Evolutionary conservation across 148 eudicot species (phyloP), one percentile per base, ranked within the genome.

Genomic region (Mesembryanthemum crystallinum): DNA sequence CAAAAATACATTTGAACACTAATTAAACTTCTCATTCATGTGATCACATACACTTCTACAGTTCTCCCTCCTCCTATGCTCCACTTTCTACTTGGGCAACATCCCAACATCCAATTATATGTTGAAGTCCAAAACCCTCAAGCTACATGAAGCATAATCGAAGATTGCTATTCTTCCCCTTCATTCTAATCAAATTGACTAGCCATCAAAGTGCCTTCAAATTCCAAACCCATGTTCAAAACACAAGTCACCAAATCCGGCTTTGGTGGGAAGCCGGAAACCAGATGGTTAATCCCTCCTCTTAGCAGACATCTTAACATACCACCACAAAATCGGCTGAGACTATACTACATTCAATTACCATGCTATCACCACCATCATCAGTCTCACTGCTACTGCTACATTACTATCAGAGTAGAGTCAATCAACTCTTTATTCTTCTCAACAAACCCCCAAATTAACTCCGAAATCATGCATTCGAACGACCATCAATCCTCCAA

Each of bases 381-480:
- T 27, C 33, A 59, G 0, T 14, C 66, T 9, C 67, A n/a, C n/a
- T 24, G 3, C 39, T 35, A 3, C 37, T 24, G 67, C 27, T 60
- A 64, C 30, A 47, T 30, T 30, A 74, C 17, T 55, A 29, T 29
- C 32, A 37, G 21, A 73, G 18, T 29, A 39, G 8, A 27, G 7
- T 29, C 7, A 10, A 11, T 35, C 29, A 2, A 52, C 13, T 37
- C 37, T 30, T 23, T n/a, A 28, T 5, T 29, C 37, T 13, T 3
- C 57, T 43, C 43, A 43, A 76, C 58, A 45, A 8, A 39, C 67
- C n/a, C 72, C 25, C 14, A 29, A 67, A 59, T 18, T 21, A 67
- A 39, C 20, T 10, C 54, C 58, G 25, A 33, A 35, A n/a, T 6
- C 35, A 32, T 3, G 32, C 32, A 33, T 42, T 11, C 14, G 43